These are phyloP conservation scores for Cyclotella cryptica DNA, from an alignment of 108 stramenopile species.

Conservation along the genomic window DNA sequence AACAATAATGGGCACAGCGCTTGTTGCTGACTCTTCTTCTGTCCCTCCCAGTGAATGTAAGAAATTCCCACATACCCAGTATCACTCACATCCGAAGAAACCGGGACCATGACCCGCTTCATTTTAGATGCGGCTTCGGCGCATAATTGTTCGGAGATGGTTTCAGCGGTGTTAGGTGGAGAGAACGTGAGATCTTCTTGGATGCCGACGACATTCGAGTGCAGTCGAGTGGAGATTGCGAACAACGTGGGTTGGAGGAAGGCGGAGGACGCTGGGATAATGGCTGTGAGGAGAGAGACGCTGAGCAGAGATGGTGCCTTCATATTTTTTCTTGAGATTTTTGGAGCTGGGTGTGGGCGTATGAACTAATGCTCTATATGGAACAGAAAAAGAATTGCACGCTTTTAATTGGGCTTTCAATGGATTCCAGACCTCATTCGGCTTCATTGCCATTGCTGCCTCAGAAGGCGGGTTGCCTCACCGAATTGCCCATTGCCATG, in stretches of 20 bases:
- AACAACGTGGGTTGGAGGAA: not conserved
- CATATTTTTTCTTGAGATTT: no score
- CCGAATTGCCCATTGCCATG: no score
- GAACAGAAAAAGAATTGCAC: no score
- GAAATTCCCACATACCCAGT: slow-evolving; percentile 77
- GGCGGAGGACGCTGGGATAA: not conserved
- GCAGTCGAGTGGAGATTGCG: not conserved
- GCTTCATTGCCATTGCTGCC: no score
- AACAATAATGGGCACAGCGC: slow-evolving; percentile 44
- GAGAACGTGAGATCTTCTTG: slow-evolving; percentile 63
- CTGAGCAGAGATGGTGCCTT: no score
- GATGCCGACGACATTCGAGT: not conserved
- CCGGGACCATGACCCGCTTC: slow-evolving; percentile 74
- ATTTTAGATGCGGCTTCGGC: slow-evolving; percentile 70
- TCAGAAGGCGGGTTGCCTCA: no score
- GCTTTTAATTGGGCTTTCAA: no score
- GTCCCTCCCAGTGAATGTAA: slow-evolving; percentile 69
- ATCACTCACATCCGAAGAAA: slow-evolving; percentile 60
- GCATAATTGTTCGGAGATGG: slow-evolving; percentile 64
- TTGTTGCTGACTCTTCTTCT: slow-evolving; percentile 2
- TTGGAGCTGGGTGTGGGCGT: no score
- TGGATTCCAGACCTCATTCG: no score
- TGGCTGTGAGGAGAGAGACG: not conserved
- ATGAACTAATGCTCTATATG: no score
- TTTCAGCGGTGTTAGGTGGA: slow-evolving; percentile 50